phyloP scores from a whole-genome alignment of 768 basidiomycete species.

The Daedaleopsis sinensis region DNA sequence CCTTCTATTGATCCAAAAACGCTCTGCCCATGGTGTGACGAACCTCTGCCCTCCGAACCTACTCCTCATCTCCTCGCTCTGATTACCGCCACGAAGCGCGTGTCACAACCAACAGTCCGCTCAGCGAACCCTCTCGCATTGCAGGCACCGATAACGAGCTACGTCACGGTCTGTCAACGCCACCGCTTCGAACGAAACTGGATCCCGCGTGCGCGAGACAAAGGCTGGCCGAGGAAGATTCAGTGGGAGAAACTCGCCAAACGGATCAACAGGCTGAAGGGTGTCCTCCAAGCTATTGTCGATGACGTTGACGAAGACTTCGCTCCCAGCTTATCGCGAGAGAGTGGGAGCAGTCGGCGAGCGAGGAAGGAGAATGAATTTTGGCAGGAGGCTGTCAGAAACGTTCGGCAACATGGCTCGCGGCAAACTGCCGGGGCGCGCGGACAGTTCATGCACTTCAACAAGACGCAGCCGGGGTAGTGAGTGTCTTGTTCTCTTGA shows the following conservation, averaged over 20 bases:
- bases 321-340: slow-evolving; percentile 18
- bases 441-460: slow-evolving; percentile 78
- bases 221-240: slow-evolving; percentile 79
- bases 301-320: slow-evolving; percentile 43
- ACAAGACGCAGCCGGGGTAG: slow-evolving; percentile 90
- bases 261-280: slow-evolving; percentile 56
- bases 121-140: slow-evolving; percentile 71
- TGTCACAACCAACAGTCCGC: slow-evolving; percentile 64
- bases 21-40: slow-evolving; percentile 84
- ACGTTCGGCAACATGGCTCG: slow-evolving; percentile 66
- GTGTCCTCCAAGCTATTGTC: slow-evolving; percentile 52
- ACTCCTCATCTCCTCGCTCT: slow-evolving; percentile 61
- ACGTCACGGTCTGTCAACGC: slow-evolving; percentile 72
- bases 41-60: slow-evolving; percentile 61
- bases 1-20: slow-evolving; percentile 61
- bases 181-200: slow-evolving; percentile 78
- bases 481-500: slow-evolving; percentile 43
- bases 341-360: slow-evolving; percentile 25
- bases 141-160: slow-evolving; percentile 50
- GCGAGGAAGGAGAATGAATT: slow-evolving; percentile 55
- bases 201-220: slow-evolving; percentile 67
- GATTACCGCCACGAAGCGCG: slow-evolving; percentile 51
- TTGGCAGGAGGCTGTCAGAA: slow-evolving; percentile 67
- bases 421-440: slow-evolving; percentile 67
- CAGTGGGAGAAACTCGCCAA: slow-evolving; percentile 58